Evolutionary conservation across 2,329 filamentous ascomycete genomes (phyloP).

Genomic region (Apiospora phragmitis): DNA sequence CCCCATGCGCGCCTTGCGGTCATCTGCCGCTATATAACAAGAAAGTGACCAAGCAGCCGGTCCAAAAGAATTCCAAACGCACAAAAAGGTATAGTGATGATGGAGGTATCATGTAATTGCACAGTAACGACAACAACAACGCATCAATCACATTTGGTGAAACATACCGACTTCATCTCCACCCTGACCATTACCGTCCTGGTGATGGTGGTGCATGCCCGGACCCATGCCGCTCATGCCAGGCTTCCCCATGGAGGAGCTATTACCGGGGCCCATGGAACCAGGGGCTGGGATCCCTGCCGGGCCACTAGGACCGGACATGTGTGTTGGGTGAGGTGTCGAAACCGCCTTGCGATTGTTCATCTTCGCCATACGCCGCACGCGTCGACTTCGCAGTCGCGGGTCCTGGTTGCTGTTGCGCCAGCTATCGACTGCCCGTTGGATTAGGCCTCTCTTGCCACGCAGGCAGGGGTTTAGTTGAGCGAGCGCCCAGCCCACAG

Average conservation of each 20-base stretch:
- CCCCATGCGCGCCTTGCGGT: constrained; percentile 37
- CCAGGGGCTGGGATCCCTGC: constrained; percentile 65
- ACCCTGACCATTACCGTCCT: constrained; percentile 66
- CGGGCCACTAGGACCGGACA: constrained; percentile 67
- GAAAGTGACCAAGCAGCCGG: constrained; percentile 31
- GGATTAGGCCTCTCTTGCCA: constrained; percentile 93
- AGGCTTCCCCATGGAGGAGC: constrained; percentile 63
- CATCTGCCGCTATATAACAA: constrained; percentile 36
- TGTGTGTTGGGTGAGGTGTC: constrained; percentile 60
- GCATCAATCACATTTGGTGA: constrained; percentile 80
- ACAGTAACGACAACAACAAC: constrained; percentile 35
- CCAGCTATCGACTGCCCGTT: constrained; percentile 97
- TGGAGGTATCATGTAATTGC: constrained; percentile 36
- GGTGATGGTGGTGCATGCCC: constrained; percentile 72
- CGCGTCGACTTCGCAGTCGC: constrained; percentile 83
- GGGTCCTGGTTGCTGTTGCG: constrained; percentile 98
- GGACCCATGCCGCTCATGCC: constrained; percentile 67
- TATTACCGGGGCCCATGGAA: constrained; percentile 59
- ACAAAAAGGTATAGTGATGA: constrained; percentile 26
- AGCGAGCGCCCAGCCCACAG: constrained; percentile 97
- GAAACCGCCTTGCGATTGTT: constrained; percentile 77
- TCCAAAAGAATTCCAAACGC: constrained; percentile 30
- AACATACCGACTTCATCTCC: constrained; percentile 97
- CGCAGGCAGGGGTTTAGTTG: constrained; percentile 88
- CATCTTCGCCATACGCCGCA: constrained; percentile 95